Evolutionary conservation across 2,329 filamentous ascomycete species (phyloP).

Genomic region (Ceratocystis diversiconidia): DNA sequence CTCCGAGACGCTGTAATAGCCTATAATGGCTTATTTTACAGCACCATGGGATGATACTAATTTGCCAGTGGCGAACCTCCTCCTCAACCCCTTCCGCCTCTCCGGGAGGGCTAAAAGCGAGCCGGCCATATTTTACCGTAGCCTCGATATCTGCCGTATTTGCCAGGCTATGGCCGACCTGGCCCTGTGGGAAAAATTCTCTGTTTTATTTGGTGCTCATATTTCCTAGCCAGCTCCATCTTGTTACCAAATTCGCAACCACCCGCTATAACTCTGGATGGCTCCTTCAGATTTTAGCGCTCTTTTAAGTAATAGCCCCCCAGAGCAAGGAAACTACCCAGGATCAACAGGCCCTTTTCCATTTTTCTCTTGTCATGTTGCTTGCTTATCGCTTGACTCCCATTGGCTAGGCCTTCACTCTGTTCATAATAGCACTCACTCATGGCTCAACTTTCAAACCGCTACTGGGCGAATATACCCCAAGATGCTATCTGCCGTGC

Average conservation of each 20-base stretch:
- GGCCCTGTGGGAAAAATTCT: too few relatives aligned
- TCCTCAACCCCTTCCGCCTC: background rate
- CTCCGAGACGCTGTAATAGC: too few relatives aligned
- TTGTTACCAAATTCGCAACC: background rate
- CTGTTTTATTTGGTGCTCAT: background rate
- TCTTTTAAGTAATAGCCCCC: background rate
- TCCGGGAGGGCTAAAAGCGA: background rate
- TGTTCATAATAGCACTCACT: constrained; percentile 11
- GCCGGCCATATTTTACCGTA: background rate
- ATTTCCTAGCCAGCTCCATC: background rate
- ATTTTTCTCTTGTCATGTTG: background rate
- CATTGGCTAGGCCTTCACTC: constrained; percentile 1
- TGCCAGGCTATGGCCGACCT: too few relatives aligned
- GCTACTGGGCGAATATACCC: background rate
- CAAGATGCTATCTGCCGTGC: background rate
- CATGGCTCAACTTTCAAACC: background rate
- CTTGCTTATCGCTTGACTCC: constrained; percentile 9
- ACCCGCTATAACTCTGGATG: background rate
- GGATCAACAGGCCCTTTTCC: background rate
- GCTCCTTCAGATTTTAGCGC: background rate
- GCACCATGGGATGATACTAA: background rate
- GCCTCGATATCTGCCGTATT: background rate
- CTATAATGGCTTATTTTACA: background rate
- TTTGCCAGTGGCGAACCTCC: background rate
- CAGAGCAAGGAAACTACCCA: background rate